Evolutionary conservation across 2,329 filamentous ascomycete genomes (phyloP).

Genomic region (Hypoxylon sp.): DNA sequence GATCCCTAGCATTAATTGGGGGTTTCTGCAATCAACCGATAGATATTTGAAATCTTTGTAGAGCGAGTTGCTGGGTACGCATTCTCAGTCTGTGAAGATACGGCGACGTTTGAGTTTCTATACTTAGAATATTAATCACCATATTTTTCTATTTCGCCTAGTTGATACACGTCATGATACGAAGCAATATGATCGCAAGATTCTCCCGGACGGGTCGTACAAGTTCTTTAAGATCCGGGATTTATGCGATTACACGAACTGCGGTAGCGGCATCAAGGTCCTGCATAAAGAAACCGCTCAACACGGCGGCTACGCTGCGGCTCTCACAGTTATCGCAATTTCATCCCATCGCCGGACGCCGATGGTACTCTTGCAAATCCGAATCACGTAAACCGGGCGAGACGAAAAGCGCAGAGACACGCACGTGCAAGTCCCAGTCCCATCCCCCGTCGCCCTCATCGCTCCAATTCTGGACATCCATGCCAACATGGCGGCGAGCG

Average conservation of each 20-base stretch:
- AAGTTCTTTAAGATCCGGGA: background rate
- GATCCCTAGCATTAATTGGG: background rate
- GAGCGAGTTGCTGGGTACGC: background rate
- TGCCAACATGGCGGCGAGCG: conserved; percentile 63
- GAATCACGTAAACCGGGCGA: background rate
- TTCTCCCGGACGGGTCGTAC: background rate
- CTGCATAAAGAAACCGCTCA: background rate
- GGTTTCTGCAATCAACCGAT: background rate
- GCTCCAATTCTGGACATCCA: conserved; percentile 54
- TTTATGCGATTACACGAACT: background rate
- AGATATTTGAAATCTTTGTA: background rate
- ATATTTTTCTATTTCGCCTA: background rate
- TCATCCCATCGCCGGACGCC: background rate
- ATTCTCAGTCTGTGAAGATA: too few relatives aligned
- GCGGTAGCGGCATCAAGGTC: background rate
- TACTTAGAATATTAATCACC: too few relatives aligned
- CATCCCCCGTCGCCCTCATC: background rate
- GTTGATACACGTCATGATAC: background rate
- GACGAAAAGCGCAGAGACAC: background rate
- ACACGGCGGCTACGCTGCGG: background rate
- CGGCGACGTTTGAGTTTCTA: too few relatives aligned
- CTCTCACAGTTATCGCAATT: background rate
- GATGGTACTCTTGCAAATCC: background rate
- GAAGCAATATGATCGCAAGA: background rate
- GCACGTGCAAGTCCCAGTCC: background rate